Evolutionary conservation across 768 basidiomycete species (phyloP).

Genomic region (Leucosporidium yakuticum): DNA sequence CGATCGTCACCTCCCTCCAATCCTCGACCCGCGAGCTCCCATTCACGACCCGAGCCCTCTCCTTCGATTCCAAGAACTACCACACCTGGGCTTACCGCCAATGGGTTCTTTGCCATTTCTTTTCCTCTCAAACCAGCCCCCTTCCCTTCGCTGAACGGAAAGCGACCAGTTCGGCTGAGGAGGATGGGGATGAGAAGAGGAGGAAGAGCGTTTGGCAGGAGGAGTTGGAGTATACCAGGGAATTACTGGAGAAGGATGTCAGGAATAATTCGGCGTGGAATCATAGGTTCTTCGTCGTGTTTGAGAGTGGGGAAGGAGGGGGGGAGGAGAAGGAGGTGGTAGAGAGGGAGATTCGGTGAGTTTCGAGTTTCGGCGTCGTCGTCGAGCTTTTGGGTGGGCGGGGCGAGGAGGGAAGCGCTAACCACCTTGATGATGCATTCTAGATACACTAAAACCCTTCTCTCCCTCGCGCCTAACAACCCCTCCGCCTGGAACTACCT

Average conservation of each 20-base stretch:
- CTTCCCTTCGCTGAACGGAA: neutral
- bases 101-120: slow-evolving; percentile 81
- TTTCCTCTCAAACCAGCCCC: slow-evolving; percentile 4
- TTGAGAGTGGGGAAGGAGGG: slow-evolving; percentile 58
- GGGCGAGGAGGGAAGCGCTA: neutral
- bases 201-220: slow-evolving; percentile 51
- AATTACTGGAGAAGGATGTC: slow-evolving; percentile 65
- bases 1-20: slow-evolving; percentile 46
- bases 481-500: slow-evolving; percentile 96
- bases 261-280: slow-evolving; percentile 98
- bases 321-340: slow-evolving; percentile 57
- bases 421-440: neutral
- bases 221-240: slow-evolving; percentile 70
- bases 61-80: slow-evolving; percentile 87
- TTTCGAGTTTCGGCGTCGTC: slow-evolving; percentile 29
- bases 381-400: neutral
- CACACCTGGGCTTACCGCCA: slow-evolving; percentile 99
- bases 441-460: slow-evolving; percentile 76
- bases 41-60: slow-evolving; percentile 69
- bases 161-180: neutral
- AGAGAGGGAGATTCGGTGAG: slow-evolving; percentile 69
- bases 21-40: slow-evolving; percentile 56
- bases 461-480: slow-evolving; percentile 84
- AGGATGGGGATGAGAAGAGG: slow-evolving; percentile 6
- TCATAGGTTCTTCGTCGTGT: slow-evolving; percentile 84